phyloP scores from a whole-genome alignment of 768 basidiomycete species.

The Lactarius pseudohatsudake region DNA sequence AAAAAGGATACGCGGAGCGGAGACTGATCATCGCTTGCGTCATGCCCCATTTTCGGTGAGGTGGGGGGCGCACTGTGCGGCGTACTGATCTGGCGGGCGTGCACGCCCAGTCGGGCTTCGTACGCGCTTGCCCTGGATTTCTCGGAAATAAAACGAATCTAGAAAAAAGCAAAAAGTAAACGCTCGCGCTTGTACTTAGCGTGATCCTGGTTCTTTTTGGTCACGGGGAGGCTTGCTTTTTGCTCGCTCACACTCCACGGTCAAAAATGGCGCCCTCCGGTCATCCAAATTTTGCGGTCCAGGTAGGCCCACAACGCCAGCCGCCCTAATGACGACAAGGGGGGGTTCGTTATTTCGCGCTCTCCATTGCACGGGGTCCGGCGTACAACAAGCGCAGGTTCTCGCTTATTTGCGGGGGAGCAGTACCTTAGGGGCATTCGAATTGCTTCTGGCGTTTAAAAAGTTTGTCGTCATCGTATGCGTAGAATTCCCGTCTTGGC shows the following conservation, averaged over 20 bases:
- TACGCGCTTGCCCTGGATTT: background rate
- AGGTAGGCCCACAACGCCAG: background rate
- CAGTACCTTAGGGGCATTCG: background rate
- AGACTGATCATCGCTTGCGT: background rate
- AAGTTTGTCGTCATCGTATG: background rate
- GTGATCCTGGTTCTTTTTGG: background rate
- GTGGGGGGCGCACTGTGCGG: background rate
- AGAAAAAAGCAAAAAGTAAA: background rate
- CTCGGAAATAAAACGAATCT: background rate
- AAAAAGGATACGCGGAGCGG: background rate
- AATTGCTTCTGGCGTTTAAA: background rate
- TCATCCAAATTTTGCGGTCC: background rate
- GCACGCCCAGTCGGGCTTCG: background rate
- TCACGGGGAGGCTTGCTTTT: background rate
- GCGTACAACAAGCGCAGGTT: background rate
- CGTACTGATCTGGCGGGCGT: background rate
- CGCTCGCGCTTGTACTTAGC: background rate
- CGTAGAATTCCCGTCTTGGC: background rate
- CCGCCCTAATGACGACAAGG: background rate
- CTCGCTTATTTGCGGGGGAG: conserved; percentile 1
- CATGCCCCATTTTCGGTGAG: background rate
- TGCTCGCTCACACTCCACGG: background rate
- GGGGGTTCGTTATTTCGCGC: background rate
- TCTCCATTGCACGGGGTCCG: background rate
- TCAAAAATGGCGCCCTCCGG: background rate